Evolutionary conservation across 2,329 filamentous ascomycete genomes (phyloP), one percentile per base, ranked within the genome.

Genomic region (Claviceps africana): DNA sequence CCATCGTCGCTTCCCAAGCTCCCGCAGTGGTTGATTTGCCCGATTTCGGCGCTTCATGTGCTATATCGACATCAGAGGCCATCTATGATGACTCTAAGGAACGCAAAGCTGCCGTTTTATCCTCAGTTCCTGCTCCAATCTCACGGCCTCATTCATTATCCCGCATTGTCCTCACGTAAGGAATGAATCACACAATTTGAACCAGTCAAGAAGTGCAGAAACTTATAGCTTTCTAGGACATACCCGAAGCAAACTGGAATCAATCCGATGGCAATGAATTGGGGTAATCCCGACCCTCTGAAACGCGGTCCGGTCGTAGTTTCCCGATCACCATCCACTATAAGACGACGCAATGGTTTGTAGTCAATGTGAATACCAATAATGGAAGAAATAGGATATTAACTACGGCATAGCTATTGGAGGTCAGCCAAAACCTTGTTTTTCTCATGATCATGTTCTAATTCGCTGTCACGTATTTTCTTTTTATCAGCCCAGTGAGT

Each of bases 241-340:
- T 96, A 97, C 68, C 91, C 91, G 30, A 89, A 88, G 60, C 91
- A 96, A 70, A 88, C 87, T 58, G 91, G 91, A 56, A 91, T 97
- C 67, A 87, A 95, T 58, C 90, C 91, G n/a, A 72, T 96, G 50
- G 80, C 82, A 22, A 81, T 97, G 75, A 77, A 86, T 59, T 97
- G 91, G 91, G 91, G 91, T 49, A 81, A 88, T 52, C 70, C 78
- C 51, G 86, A 95, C 65, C 81, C 87, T 40, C 67, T 76, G 53
- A 74, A 82, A 61, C 81, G 91, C 67, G 93, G 91, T 1, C 91
- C 91, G 4, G 86, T 97, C 48, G 84, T 95, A 50, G 91, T 95
- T 44, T 93, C 85, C 28, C 79, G 88, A 60, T 78, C 81, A 55
- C 72, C 81, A 31, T 82, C 80, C 51, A 93, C 88, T 5, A 86